These are phyloP conservation scores for Fusarium brevicatenulatum DNA, from an alignment of 2,329 filamentous ascomycete genomes.

Conservation along the genomic window DNA sequence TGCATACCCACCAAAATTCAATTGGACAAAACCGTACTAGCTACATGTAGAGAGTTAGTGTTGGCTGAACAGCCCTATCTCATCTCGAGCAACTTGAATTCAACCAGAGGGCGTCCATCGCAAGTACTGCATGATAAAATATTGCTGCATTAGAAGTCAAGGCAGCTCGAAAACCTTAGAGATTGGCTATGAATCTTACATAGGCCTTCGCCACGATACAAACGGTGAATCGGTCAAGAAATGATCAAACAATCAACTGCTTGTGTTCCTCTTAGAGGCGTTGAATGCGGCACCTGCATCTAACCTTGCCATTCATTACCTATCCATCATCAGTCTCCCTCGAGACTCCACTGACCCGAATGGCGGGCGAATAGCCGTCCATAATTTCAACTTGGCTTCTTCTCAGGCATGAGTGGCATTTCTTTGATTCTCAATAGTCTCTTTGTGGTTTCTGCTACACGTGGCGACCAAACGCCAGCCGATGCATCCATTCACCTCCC, in stretches of 20 bases:
- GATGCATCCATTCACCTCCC: constrained; percentile 37
- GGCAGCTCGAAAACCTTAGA: constrained; percentile 11
- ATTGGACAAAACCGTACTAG: constrained; percentile 1
- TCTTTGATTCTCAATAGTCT: constrained; percentile 44
- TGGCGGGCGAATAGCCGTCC: not conserved
- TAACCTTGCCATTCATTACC: not conserved
- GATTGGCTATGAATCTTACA: not conserved
- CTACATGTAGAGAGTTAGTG: constrained; percentile 19
- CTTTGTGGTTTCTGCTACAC: constrained; percentile 45
- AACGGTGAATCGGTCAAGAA: constrained; percentile 2
- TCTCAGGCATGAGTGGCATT: constrained; percentile 36
- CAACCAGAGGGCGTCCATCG: not conserved
- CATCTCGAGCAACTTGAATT: not conserved
- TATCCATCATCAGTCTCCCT: constrained; percentile 1
- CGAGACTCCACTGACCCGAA: not conserved
- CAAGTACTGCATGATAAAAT: not conserved
- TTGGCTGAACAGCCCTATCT: constrained; percentile 1
- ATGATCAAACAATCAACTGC: not conserved
- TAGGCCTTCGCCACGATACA: not conserved
- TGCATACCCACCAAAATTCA: not conserved
- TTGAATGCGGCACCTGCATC: not conserved
- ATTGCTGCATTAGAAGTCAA: constrained; percentile 1
- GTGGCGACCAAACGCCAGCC: constrained; percentile 39
- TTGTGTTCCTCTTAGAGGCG: not conserved
- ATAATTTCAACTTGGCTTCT: not conserved